phyloP scores from a whole-genome alignment of 768 basidiomycete genomes.

The Termitomyces sp. region DNA sequence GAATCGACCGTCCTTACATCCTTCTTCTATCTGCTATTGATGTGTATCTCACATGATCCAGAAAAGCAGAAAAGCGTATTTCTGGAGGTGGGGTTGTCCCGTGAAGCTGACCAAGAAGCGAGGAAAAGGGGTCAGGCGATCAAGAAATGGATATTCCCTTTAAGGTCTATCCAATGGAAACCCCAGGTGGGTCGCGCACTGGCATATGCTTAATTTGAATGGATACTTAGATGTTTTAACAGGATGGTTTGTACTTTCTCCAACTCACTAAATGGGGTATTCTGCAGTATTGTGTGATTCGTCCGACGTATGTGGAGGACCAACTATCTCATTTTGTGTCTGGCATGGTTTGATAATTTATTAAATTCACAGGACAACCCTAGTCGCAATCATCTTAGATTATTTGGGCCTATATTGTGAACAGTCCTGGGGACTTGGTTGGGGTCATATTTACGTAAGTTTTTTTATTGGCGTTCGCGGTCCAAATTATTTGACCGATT shows the following conservation, averaged over 20 bases:
- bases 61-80: conserved; percentile 63
- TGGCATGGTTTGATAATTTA: neutral
- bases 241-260: conserved; percentile 68
- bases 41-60: conserved; percentile 61
- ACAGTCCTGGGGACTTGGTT: conserved; percentile 61
- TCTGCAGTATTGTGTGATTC: conserved; percentile 67
- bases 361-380: conserved; percentile 45
- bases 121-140: conserved; percentile 39
- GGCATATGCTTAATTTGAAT: neutral
- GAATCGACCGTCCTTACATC: conserved; percentile 73
- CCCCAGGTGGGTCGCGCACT: conserved; percentile 40
- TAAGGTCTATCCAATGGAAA: conserved; percentile 60
- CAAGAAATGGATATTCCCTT: conserved; percentile 67
- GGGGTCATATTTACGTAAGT: conserved; percentile 67
- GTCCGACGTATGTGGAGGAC: conserved; percentile 43
- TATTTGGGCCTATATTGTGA: conserved; percentile 72
- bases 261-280: conserved; percentile 78
- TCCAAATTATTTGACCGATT: neutral
- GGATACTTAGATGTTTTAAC: conserved; percentile 9
- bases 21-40: conserved; percentile 76
- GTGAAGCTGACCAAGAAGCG: conserved; percentile 44
- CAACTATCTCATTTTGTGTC: neutral
- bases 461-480: neutral
- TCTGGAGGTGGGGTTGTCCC: conserved; percentile 53
- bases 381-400: conserved; percentile 59